phyloP scores from a whole-genome alignment of 306 rosid species.

The Quercus alba region DNA sequence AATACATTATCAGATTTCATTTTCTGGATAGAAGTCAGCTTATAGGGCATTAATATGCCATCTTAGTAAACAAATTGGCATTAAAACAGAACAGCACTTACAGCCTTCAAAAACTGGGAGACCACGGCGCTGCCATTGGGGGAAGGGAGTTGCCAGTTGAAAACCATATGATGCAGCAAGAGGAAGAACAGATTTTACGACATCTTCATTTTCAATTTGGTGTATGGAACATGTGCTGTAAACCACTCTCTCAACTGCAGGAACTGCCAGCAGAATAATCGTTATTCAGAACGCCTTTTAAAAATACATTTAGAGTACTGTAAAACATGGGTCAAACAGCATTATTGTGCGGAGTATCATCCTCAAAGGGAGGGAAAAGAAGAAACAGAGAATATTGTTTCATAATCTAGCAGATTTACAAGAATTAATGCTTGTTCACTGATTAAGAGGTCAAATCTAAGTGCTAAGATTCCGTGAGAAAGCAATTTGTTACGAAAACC shows the following conservation, averaged over 20 bases:
- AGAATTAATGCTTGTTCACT: neutral
- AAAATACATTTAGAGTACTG: neutral
- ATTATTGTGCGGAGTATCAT: neutral
- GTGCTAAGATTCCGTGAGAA: neutral
- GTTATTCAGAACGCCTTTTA: neutral
- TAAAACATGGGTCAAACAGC: neutral
- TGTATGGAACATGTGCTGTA: conserved; percentile 85
- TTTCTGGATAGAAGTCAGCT: neutral
- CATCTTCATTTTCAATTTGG: conserved; percentile 81
- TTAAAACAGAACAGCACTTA: conserved; percentile 18
- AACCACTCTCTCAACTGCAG: conserved; percentile 66
- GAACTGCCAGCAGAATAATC: conserved; percentile 54
- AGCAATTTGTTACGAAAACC: neutral
- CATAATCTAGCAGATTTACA: neutral
- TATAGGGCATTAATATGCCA: neutral
- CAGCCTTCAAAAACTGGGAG: conserved; percentile 64
- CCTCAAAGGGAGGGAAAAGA: neutral
- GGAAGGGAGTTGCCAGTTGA: conserved; percentile 52
- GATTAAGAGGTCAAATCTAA: neutral
- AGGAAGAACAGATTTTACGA: conserved; percentile 59
- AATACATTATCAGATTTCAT: neutral
- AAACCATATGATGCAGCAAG: conserved; percentile 66
- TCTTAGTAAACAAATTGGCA: neutral
- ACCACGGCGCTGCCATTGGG: conserved; percentile 66
- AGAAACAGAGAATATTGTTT: neutral